These are phyloP conservation scores for Pycnococcus provasolii DNA, from an alignment of 139 green algal species.

Conservation along the genomic window DNA sequence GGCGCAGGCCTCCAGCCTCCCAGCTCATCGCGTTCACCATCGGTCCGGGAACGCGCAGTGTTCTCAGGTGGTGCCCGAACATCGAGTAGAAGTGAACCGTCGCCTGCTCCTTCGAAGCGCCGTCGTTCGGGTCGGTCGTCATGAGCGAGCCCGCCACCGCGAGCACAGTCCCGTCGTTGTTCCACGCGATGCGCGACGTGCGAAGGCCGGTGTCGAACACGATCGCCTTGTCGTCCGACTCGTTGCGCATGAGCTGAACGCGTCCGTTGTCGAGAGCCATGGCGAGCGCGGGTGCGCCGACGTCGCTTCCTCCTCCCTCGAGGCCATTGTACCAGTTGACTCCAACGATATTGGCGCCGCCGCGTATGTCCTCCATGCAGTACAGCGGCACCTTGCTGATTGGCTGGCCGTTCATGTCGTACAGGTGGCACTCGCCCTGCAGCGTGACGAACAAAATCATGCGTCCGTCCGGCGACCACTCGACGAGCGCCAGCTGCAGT, in stretches of 20 bases:
- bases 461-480: constrained; percentile 58
- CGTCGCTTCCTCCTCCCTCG: constrained; percentile 42
- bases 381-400: constrained; percentile 52
- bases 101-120: constrained; percentile 30
- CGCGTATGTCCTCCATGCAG: constrained; percentile 8
- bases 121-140: not conserved
- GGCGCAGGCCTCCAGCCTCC: constrained; percentile 57
- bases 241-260: constrained; percentile 62
- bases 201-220: constrained; percentile 60
- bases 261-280: constrained; percentile 57
- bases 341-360: constrained; percentile 38
- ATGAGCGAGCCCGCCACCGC: constrained; percentile 34
- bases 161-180: constrained; percentile 54
- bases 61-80: constrained; percentile 53
- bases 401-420: constrained; percentile 61
- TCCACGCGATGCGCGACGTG: constrained; percentile 47
- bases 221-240: constrained; percentile 52
- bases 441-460: constrained; percentile 49
- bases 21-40: constrained; percentile 50
- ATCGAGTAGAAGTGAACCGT: constrained; percentile 57
- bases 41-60: constrained; percentile 51
- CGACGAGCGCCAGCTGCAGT: constrained; percentile 47
- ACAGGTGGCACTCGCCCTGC: constrained; percentile 53
- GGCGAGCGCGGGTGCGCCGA: constrained; percentile 50
- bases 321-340: constrained; percentile 67